Evolutionary conservation across 31 red algal species (phyloP).

Genomic region (Porphyra umbilicalis): DNA sequence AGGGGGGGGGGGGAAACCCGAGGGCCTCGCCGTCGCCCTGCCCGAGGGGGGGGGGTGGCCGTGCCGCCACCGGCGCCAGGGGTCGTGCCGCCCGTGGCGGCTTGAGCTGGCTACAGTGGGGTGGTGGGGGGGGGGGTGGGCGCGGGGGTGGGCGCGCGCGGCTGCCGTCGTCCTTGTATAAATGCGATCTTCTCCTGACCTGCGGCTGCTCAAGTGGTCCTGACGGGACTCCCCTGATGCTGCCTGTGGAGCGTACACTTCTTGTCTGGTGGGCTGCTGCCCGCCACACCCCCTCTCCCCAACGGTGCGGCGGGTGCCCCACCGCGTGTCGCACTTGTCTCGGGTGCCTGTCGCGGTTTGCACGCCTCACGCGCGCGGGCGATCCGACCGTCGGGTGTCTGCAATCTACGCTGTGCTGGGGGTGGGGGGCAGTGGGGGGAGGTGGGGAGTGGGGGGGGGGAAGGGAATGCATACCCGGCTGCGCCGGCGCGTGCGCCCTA

Average conservation of each 20-base stretch:
- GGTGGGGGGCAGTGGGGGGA: no score
- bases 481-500: not conserved
- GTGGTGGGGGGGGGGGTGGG: not conserved
- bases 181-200: not conserved
- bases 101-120: not conserved
- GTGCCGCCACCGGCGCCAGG: not conserved
- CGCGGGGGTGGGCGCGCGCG: no score
- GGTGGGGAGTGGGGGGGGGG: no score
- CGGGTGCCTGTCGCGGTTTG: not conserved
- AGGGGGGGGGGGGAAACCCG: not conserved
- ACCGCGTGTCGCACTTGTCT: not conserved
- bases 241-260: not conserved
- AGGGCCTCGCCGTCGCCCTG: not conserved
- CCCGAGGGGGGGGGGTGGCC: not conserved
- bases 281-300: no score
- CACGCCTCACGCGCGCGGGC: not conserved
- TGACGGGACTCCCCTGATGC: not conserved
- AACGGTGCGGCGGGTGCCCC: no score
- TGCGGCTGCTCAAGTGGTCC: not conserved
- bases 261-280: no score
- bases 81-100: not conserved
- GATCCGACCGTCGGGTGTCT: not conserved
- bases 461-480: no score
- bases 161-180: no score
- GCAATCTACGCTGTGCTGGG: no score